These are phyloP conservation scores for Alternaria atra DNA, from an alignment of 2,329 filamentous ascomycete genomes.

Conservation along the genomic window DNA sequence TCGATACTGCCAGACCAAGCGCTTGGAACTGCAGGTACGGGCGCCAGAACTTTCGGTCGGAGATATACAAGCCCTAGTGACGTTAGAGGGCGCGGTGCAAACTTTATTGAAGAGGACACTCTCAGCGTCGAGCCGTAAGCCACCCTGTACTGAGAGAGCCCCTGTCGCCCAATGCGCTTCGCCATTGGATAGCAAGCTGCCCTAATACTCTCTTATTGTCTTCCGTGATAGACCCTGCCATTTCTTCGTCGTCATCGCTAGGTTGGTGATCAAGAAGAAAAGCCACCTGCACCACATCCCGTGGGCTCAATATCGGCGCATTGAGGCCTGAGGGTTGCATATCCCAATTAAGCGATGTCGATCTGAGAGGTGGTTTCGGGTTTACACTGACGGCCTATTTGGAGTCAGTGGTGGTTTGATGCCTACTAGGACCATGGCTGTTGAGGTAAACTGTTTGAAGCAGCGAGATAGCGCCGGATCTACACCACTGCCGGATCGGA, in stretches of 20 bases:
- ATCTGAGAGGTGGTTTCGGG: conserved; percentile 63
- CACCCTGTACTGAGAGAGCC: conserved; percentile 89
- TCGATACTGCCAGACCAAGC: conserved; percentile 2
- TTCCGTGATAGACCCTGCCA: conserved; percentile 43
- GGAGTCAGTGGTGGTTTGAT: conserved; percentile 23
- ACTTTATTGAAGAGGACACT: conserved; percentile 8
- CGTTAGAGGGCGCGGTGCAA: conserved; percentile 1
- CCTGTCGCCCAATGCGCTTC: conserved; percentile 86
- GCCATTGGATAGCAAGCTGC: conserved; percentile 86
- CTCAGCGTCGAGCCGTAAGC: conserved; percentile 58
- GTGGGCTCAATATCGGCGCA: conserved; percentile 64
- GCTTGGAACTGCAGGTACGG: conserved; percentile 15
- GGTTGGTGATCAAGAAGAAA: conserved; percentile 68
- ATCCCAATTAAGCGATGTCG: conserved; percentile 65
- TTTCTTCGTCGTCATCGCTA: conserved; percentile 53
- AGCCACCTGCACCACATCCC: conserved; percentile 71
- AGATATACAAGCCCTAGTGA: conserved; percentile 5
- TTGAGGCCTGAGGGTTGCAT: conserved; percentile 47
- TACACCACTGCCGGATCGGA: conserved; percentile 22
- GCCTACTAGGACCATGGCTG: conserved; percentile 14
- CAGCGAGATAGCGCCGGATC: conserved; percentile 23
- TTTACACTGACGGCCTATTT: conserved; percentile 55
- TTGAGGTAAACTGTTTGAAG: conserved; percentile 12
- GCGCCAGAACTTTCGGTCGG: conserved; percentile 7
- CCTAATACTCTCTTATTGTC: conserved; percentile 72